Evolutionary conservation across 1,284 basidiomycete species (phyloP).

Genomic region (Leccinum subfulvum): DNA sequence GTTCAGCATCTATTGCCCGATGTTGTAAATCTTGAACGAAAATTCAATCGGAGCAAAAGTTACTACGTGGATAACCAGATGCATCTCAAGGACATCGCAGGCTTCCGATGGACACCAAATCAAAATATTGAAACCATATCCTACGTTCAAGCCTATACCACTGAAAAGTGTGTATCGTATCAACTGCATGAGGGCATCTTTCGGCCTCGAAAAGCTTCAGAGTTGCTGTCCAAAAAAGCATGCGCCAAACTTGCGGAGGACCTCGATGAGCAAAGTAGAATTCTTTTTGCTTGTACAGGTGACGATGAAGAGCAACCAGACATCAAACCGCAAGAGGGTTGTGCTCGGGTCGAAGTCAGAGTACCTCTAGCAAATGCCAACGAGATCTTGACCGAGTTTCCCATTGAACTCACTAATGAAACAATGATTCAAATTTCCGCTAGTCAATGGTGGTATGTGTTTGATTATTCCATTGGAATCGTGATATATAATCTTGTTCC

Average conservation of each 20-base stretch:
- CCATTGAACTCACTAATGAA: background rate
- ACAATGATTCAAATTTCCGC: conserved; percentile 7
- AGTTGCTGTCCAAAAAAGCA: background rate
- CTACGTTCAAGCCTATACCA: conserved; percentile 20
- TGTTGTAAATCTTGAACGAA: background rate
- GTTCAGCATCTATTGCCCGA: background rate
- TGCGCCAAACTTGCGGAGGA: background rate
- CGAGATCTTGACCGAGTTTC: background rate
- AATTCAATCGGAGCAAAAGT: background rate
- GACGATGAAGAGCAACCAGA: background rate
- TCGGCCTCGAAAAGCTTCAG: background rate
- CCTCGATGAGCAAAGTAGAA: conserved; percentile 1
- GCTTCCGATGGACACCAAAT: conserved; percentile 3
- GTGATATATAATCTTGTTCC: background rate
- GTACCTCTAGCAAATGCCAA: background rate
- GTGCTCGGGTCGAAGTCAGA: conserved; percentile 4
- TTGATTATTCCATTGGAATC: background rate
- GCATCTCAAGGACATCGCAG: conserved; percentile 12
- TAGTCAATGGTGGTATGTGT: conserved; percentile 5
- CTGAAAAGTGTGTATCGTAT: conserved; percentile 14
- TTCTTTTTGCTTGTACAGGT: background rate
- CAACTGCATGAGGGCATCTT: conserved; percentile 15
- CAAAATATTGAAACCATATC: background rate
- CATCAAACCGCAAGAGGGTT: conserved; percentile 4
- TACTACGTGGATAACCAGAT: conserved; percentile 3